phyloP scores from a whole-genome alignment of 1,284 basidiomycete genomes.

The Cutaneotrichosporon sp. region DNA sequence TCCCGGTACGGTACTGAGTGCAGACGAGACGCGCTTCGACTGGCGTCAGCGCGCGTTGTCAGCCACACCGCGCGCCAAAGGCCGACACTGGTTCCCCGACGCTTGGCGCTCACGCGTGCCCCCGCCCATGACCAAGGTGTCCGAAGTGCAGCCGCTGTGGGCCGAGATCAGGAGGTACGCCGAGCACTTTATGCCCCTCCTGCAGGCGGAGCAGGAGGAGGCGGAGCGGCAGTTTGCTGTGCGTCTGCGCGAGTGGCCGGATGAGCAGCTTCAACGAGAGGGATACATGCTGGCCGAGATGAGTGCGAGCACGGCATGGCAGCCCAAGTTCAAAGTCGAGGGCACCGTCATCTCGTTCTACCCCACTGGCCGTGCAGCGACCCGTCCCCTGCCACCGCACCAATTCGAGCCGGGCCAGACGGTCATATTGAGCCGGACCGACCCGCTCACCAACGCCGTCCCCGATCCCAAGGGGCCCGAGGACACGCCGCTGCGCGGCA shows the following conservation, averaged over 20 bases:
- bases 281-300: slow-evolving; percentile 69
- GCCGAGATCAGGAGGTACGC: slow-evolving; percentile 53
- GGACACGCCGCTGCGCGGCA: slow-evolving; percentile 59
- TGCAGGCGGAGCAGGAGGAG: slow-evolving; percentile 65
- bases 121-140: slow-evolving; percentile 49
- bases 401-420: slow-evolving; percentile 59
- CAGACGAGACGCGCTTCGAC: slow-evolving; percentile 41
- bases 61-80: slow-evolving; percentile 8
- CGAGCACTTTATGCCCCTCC: slow-evolving; percentile 60
- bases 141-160: slow-evolving; percentile 53
- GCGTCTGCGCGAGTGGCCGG: slow-evolving; percentile 65
- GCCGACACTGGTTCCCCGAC: slow-evolving; percentile 32
- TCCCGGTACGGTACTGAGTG: slow-evolving; percentile 28
- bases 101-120: slow-evolving; percentile 37
- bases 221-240: slow-evolving; percentile 60
- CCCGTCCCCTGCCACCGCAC: slow-evolving; percentile 25
- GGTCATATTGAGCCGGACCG: slow-evolving; percentile 63
- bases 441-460: slow-evolving; percentile 54
- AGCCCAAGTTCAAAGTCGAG: slow-evolving; percentile 22
- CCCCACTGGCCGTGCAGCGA: slow-evolving; percentile 63
- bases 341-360: slow-evolving; percentile 55
- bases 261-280: slow-evolving; percentile 61
- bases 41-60: slow-evolving; percentile 32
- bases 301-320: slow-evolving; percentile 44
- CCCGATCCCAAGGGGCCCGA: slow-evolving; percentile 7